Conservation (phyloP, 2,329 filamentous ascomycete species). For the Coniochaeta prunicola region DNA sequence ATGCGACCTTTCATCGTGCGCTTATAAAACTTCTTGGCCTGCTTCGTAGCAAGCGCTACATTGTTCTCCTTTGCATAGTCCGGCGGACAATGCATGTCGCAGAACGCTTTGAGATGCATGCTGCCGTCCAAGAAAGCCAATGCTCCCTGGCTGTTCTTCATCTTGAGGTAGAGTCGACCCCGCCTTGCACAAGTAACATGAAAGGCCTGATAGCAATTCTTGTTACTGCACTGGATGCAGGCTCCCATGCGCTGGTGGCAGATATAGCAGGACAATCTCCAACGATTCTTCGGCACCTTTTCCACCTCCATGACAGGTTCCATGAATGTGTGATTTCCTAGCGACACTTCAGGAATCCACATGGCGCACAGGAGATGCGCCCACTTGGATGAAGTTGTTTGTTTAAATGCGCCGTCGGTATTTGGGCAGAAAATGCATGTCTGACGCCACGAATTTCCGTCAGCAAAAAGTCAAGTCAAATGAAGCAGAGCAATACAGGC, state of each 20-base stretch:
- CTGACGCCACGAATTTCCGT: slow-evolving; percentile 25
- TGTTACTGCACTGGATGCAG: slow-evolving; percentile 97
- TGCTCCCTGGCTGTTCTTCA: slow-evolving; percentile 85
- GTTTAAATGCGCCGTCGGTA: slow-evolving; percentile 95
- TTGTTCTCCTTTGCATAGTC: slow-evolving; percentile 86
- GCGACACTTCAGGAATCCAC: slow-evolving; percentile 95
- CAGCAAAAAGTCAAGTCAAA: slow-evolving; percentile 1
- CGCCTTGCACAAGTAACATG: slow-evolving; percentile 92
- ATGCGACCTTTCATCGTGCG: slow-evolving; percentile 80
- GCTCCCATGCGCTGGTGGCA: slow-evolving; percentile 97
- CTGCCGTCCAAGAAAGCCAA: slow-evolving; percentile 71
- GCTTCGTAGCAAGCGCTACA: slow-evolving; percentile 70
- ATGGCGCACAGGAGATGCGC: slow-evolving; percentile 93
- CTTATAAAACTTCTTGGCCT: slow-evolving; percentile 85
- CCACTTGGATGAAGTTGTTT: slow-evolving; percentile 95
- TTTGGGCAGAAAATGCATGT: slow-evolving; percentile 99
- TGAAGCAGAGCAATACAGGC: neutral
- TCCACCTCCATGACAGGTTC: slow-evolving; percentile 97
- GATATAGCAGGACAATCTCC: slow-evolving; percentile 93
- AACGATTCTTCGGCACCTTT: slow-evolving; percentile 89
- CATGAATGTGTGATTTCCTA: slow-evolving; percentile 96
- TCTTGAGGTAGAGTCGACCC: slow-evolving; percentile 83
- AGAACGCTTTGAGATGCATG: slow-evolving; percentile 86
- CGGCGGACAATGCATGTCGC: slow-evolving; percentile 85
- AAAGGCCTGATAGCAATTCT: slow-evolving; percentile 93